Conservation (phyloP, 2,329 filamentous ascomycete genomes). For the Fonsecaea erecta region DNA sequence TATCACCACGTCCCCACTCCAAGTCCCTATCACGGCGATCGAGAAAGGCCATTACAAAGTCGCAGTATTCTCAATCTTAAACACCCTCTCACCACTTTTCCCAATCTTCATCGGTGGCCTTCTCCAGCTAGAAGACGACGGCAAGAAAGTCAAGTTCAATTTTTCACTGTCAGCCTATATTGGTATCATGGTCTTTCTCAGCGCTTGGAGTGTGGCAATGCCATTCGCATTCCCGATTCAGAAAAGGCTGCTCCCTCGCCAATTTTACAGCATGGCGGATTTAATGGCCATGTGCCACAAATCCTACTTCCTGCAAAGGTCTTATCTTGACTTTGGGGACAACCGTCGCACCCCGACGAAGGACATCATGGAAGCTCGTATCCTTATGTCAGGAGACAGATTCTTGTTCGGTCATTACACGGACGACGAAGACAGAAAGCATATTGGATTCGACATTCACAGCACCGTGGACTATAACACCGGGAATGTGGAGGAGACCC, state of each 20-base stretch:
- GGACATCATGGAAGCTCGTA: constrained; percentile 16
- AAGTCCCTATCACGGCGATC: constrained; percentile 20
- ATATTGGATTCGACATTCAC: constrained; percentile 18
- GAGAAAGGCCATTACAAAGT: constrained; percentile 21
- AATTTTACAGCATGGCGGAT: constrained; percentile 22
- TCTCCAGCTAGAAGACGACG: constrained; percentile 6
- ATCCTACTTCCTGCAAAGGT: constrained; percentile 5
- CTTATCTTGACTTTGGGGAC: constrained; percentile 13
- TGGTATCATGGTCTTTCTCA: constrained; percentile 18
- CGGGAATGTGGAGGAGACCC: constrained; percentile 2
- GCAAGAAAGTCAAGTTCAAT: constrained; percentile 5
- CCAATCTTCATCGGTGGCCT: constrained; percentile 25
- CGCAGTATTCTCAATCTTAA: constrained; percentile 13
- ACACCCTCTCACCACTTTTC: constrained; percentile 20
- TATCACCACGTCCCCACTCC: constrained; percentile 19
- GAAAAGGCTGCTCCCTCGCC: constrained; percentile 18
- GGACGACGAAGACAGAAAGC: constrained; percentile 8
- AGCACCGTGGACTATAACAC: constrained; percentile 1
- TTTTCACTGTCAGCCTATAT: constrained; percentile 24
- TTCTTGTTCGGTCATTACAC: constrained; percentile 19
- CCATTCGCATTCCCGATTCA: constrained; percentile 12
- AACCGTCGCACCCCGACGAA: constrained; percentile 13
- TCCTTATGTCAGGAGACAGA: constrained; percentile 14
- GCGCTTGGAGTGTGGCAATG: not conserved
- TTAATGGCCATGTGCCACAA: constrained; percentile 21